phyloP scores from a whole-genome alignment of 2,329 filamentous ascomycete species.

The Diaporthe ampelina region DNA sequence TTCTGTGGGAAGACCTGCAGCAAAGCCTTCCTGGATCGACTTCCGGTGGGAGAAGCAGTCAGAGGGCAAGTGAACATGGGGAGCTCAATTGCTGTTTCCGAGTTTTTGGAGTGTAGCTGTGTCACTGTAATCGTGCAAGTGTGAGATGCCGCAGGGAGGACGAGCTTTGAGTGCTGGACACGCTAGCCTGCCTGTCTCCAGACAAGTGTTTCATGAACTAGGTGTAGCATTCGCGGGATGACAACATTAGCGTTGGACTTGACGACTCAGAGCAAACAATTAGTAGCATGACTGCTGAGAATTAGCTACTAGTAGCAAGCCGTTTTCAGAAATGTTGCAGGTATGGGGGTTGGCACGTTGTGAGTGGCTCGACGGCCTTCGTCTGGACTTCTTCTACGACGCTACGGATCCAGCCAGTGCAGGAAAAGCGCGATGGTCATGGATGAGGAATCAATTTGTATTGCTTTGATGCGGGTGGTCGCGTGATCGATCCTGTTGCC shows the following conservation, averaged over 20 bases:
- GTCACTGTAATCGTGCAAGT: no score
- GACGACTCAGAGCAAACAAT: not conserved
- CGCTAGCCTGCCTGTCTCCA: not conserved
- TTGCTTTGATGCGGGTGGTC: not conserved
- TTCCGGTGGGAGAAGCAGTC: no score
- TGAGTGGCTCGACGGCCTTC: constrained; percentile 12
- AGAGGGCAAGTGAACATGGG: no score
- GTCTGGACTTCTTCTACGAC: constrained; percentile 6
- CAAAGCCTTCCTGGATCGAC: no score
- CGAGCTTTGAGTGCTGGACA: not conserved
- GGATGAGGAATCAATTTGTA: not conserved
- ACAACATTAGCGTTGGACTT: not conserved
- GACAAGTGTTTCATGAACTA: constrained; percentile 14
- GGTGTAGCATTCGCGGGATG: not conserved
- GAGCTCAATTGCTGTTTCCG: no score
- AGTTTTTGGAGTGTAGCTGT: no score
- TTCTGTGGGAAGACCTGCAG: no score
- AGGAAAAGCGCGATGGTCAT: not conserved
- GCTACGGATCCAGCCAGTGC: not conserved
- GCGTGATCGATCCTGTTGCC: not conserved
- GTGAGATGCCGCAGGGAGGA: not conserved
- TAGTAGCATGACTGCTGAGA: not conserved
- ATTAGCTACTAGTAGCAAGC: constrained; percentile 4
- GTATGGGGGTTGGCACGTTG: not conserved
- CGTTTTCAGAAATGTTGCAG: constrained; percentile 28